These are phyloP conservation scores for Geotrichum aggregatum DNA, from an alignment of 1,139 yeast species.

Conservation along the genomic window DNA sequence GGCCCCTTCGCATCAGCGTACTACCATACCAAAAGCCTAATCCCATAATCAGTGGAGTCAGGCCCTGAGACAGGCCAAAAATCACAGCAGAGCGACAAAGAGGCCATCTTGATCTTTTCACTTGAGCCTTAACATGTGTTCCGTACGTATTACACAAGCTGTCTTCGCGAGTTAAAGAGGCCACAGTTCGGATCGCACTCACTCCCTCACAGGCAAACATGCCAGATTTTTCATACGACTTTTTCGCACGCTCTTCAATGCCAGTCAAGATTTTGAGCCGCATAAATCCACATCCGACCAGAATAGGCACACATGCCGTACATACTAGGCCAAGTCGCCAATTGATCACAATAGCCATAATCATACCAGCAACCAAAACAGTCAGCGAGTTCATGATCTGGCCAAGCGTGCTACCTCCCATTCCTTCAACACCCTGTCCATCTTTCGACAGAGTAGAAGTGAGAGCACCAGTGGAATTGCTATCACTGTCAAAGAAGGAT, in stretches of 20 bases:
- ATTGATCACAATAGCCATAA: conserved; percentile 64
- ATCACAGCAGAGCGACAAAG: conserved; percentile 34
- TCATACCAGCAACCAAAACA: conserved; percentile 66
- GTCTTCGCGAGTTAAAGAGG: conserved; percentile 39
- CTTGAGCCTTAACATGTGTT: conserved; percentile 33
- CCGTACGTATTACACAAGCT: conserved; percentile 35
- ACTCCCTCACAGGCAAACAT: conserved; percentile 40
- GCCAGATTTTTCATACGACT: conserved; percentile 40
- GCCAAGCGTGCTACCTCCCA: conserved; percentile 84
- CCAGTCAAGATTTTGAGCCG: conserved; percentile 70
- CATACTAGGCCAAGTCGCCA: conserved; percentile 60
- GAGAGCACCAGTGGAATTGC: conserved; percentile 62
- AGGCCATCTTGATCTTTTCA: conserved; percentile 32
- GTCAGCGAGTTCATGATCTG: conserved; percentile 71
- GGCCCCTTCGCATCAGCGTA: conserved; percentile 33
- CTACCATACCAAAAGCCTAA: conserved; percentile 43
- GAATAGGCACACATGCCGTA: conserved; percentile 59
- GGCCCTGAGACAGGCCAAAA: conserved; percentile 39
- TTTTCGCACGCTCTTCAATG: conserved; percentile 52
- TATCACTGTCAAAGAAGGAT: conserved; percentile 76
- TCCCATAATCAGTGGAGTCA: conserved; percentile 40
- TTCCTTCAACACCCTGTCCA: conserved; percentile 77
- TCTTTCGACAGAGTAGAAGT: conserved; percentile 79
- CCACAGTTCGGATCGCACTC: conserved; percentile 41
- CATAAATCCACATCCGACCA: conserved; percentile 72